Conservation (phyloP, 768 basidiomycete species). For the Rhodotorula toruloides region DNA sequence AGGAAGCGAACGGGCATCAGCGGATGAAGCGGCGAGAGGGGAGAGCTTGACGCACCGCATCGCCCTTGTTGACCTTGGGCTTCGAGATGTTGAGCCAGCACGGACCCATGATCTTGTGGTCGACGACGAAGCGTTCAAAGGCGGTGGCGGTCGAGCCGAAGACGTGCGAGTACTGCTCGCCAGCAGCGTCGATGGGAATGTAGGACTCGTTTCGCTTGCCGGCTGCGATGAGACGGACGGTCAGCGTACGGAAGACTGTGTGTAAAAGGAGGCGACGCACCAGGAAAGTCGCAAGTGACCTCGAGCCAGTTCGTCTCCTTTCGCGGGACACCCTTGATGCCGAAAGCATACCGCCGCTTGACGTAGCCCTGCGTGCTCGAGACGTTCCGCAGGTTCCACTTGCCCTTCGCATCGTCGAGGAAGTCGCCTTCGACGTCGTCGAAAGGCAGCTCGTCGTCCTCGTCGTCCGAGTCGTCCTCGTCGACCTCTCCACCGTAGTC, state of each 20-base stretch:
- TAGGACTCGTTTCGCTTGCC: conserved; percentile 50
- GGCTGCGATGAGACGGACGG: neutral
- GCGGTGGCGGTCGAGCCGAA: conserved; percentile 88
- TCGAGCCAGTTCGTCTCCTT: conserved; percentile 84
- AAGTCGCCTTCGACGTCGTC: conserved; percentile 78
- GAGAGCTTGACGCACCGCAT: conserved; percentile 60
- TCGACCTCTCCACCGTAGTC: conserved; percentile 25
- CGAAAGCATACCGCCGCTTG: conserved; percentile 85
- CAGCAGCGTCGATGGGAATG: conserved; percentile 66
- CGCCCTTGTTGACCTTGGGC: conserved; percentile 61
- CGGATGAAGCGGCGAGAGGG: neutral
- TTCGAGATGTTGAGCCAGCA: conserved; percentile 89
- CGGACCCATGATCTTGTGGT: conserved; percentile 97
- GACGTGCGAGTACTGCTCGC: conserved; percentile 76
- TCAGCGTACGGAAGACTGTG: neutral
- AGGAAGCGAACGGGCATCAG: neutral
- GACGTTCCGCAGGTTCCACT: conserved; percentile 78
- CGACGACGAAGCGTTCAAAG: conserved; percentile 86
- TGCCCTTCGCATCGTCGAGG: conserved; percentile 57
- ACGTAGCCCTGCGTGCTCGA: conserved; percentile 72
- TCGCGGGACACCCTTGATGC: conserved; percentile 68
- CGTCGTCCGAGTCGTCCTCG: conserved; percentile 47
- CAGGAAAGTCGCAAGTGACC: conserved; percentile 81
- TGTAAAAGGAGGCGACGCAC: conserved; percentile 51
- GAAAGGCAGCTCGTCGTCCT: conserved; percentile 63